Evolutionary conservation across 148 eudicot genomes (phyloP), one percentile per base, ranked within the genome.

Genomic region (Rhododendron mucronatum): DNA sequence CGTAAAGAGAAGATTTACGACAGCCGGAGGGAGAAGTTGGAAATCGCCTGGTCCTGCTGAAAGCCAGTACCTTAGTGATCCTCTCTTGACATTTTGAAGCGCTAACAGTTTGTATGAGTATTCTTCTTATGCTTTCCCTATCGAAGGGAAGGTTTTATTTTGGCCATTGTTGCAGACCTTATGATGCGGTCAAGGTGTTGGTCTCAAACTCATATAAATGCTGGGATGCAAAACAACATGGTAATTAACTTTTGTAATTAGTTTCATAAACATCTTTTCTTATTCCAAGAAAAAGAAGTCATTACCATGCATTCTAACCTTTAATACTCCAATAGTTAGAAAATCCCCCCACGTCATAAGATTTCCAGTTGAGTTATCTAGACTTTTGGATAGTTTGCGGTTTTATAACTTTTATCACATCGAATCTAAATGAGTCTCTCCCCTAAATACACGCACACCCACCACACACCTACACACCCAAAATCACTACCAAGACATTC

Each of bases 21-120:
- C 91, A 92, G 41, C 84, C 87, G 3, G 95, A 89, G 18, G 99
- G 95, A 75, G 99, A 93, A 95, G 93, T 33, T 89, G 90, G 91
- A 96, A 96, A 88, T 95, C 96, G 35, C 99, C 98, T 1, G 95
- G 95, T 47, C 98, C 99, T 15, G 95, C 85, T 73, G 98, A 95
- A 77, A 94, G 96, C 99, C 99, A 96, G 83, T 92, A 96, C 87
- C 99, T 89, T 69, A 96, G 85, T 28, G 95, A 93, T 26, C 99
- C 99, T 55, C 89, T 88, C n/a, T 82, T 77, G 89, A 87, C 98
- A 96, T 86, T 91, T 93, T 59, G 99, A 96, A 76, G 92, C 93
- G 59, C 96, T 91, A 37, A 91, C 96, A 7, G 98, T 95, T 89
- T 93, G 91, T 87, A 95, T 77, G 82, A 96, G 95, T 90, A 95